Percentiles rank a stretch among this genome's conserved stretches.
phyloP scores from a whole-genome alignment of 1,284 basidiomycete genomes.

The Tilletia caries region DNA sequence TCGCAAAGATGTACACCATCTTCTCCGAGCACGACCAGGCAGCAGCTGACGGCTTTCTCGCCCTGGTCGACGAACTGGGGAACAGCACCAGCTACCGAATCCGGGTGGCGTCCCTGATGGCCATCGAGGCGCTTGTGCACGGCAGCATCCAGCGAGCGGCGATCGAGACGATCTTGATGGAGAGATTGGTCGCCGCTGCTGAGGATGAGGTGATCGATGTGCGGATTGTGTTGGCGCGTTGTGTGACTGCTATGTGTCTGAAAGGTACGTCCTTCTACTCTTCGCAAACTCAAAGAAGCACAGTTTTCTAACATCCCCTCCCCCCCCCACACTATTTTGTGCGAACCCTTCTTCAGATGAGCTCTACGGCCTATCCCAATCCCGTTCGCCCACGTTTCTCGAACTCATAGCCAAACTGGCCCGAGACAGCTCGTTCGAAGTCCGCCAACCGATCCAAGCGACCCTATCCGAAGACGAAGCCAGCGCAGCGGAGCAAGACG shows the following conservation, averaged over 20 bases:
- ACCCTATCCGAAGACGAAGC: conserved; percentile 26
- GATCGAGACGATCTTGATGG: conserved; percentile 65
- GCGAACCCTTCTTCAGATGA: conserved; percentile 22
- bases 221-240: conserved; percentile 74
- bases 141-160: conserved; percentile 42
- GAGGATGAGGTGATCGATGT: conserved; percentile 78
- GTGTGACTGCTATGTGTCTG: conserved; percentile 64
- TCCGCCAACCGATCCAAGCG: conserved; percentile 31
- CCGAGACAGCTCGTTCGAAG: conserved; percentile 37
- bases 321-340: not conserved
- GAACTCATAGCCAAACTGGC: conserved; percentile 37
- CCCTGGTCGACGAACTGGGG: conserved; percentile 47
- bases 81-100: conserved; percentile 45
- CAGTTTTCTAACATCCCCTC: conserved; percentile 6
- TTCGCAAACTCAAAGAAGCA: not conserved
- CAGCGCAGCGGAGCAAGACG: not conserved
- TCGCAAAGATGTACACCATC: conserved; percentile 30
- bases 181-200: conserved; percentile 60
- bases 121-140: conserved; percentile 37
- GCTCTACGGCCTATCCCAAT: conserved; percentile 45
- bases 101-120: conserved; percentile 41
- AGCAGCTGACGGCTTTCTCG: conserved; percentile 46
- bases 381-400: conserved; percentile 32
- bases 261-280: conserved; percentile 16
- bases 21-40: conserved; percentile 40